Evolutionary conservation across 345 rosid species (phyloP), one percentile per base, ranked within the genome.

Genomic region (Linum trigynum): DNA sequence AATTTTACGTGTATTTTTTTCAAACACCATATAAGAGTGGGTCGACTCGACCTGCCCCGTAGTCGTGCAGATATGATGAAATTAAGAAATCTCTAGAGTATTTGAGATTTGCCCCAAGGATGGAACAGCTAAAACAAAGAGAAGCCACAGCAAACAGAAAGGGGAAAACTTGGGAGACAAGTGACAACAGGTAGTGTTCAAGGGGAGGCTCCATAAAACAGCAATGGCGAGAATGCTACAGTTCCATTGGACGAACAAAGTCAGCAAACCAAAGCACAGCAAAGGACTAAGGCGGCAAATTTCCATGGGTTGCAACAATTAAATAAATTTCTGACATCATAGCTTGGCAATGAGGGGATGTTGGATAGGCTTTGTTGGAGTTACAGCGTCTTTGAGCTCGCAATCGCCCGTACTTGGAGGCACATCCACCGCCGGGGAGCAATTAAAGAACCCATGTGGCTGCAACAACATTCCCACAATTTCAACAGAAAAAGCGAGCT

Each of bases 371-470:
- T 48, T 48, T 48, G 53, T 2, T 9, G 53, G 53, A 15, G 14
- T 90, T 55, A 71, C 85, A 55, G 81, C 87, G 67, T 87, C 90
- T 66, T 86, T 88, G 5, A 76, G 57, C 12, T 90, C 95, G 77
- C 77, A 50, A 72, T 92, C 95, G 59, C 94, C 83, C 6, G 81
- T 69, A 58, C 73, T 86, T 32, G 98, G 97, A 2, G 98, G 97
- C 23, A 92, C 98, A 65, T 92, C 98, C 36, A 88, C 83, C 0
- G 97, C 96, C 2, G 96, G 98, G 7, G 98, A 92, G 82, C 94
- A 86, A 68, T 90, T 92, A 74, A 90, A 92, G 73, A 92, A 92
- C 45, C 98, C 98, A 62, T 92, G 98, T 41, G 97, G 98, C 98
- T 92, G 84, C 77, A 70, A 37, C 7, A 43, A 51, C 2, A 3